Percentiles rank a stretch among this genome's conserved stretches.
phyloP scores from a whole-genome alignment of 768 basidiomycete genomes.

The Postia placenta region DNA sequence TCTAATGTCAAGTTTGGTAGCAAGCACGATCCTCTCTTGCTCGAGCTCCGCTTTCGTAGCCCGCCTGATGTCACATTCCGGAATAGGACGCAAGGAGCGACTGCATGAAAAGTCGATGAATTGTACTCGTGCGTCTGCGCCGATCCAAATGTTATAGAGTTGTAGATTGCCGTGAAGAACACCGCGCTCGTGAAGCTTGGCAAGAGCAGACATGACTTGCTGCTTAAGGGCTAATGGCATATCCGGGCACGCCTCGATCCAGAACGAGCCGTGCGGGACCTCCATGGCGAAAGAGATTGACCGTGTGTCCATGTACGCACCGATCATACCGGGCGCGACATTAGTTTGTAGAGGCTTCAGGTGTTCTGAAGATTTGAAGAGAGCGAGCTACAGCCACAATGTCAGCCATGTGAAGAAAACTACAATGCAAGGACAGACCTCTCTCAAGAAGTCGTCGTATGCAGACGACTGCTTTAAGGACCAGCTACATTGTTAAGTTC shows the following conservation, averaged over 20 bases:
- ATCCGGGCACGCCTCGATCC: conserved; percentile 52
- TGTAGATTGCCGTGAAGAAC: conserved; percentile 27
- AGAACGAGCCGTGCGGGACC: conserved; percentile 51
- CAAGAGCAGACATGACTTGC: conserved; percentile 43
- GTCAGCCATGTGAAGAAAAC: neutral
- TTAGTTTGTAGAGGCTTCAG: conserved; percentile 47
- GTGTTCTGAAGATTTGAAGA: conserved; percentile 41
- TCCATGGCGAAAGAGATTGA: conserved; percentile 43
- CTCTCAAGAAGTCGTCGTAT: conserved; percentile 36
- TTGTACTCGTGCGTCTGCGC: conserved; percentile 32
- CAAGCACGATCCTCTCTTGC: neutral
- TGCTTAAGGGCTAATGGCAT: conserved; percentile 54
- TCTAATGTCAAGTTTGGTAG: conserved; percentile 22
- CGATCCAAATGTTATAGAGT: conserved; percentile 19
- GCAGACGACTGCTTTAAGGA: neutral
- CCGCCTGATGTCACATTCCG: conserved; percentile 27
- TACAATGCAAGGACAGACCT: conserved; percentile 21
- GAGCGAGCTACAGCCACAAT: conserved; percentile 35
- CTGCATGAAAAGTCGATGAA: conserved; percentile 51
- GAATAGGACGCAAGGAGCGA: conserved; percentile 23
- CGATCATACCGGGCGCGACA: conserved; percentile 48
- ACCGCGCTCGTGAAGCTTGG: conserved; percentile 31
- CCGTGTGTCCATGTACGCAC: conserved; percentile 34
- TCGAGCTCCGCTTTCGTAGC: conserved; percentile 37
- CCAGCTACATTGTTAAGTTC: conserved; percentile 9